Evolutionary conservation across 2,329 filamentous ascomycete species (phyloP), one percentile per base, ranked within the genome.

Genomic region (Albophoma yamanashiensis): DNA sequence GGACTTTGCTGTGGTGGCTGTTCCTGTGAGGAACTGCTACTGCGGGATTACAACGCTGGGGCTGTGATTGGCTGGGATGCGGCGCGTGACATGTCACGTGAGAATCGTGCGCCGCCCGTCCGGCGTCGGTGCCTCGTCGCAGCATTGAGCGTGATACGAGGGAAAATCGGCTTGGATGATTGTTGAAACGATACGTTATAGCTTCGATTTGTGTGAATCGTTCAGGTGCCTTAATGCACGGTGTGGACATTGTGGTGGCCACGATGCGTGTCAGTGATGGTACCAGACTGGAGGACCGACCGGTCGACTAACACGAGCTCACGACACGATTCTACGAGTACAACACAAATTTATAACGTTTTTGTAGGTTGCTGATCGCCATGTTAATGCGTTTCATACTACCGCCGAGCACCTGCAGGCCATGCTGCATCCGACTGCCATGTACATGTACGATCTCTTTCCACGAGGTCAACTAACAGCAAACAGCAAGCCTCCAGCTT

Each of bases 1-100:
- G 27, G 56, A 31, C 31, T 45, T 55, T 55, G 55, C 25, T 56
- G 34, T 50, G 58, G 42, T 57, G 59, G 43, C 45, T 52, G 38
- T 61, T 58, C 40, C 27, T n/a, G 45, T 27, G 43, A 55, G 55
- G 47, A 43, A 34, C 66, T 68, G 64, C 60, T 65, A 62, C 67
- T 63, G 70, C 70, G 67, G 68, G 74, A 76, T 76, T 75, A 76
- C 75, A 76, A 70, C 71, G 67, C 66, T 68, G 31, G 68, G 64
- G 62, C 58, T 56, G 53, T 76, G 71, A 76, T 76, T 76, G 73
- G 73, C 57, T 60, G 63, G 8, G 7, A 14, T 6, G 0, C 0
- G 0, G 17, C 69, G 47, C 70, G 71, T 73, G 70, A 67, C 15
- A 0, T 31, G 0, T 55, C 71, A 73, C 70, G 71, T 75, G 68